A percentile compares a stretch with the other conserved stretches of the same genome.
Conservation (phyloP, 495 filamentous ascomycete genomes). For the Penicillium manginii region DNA sequence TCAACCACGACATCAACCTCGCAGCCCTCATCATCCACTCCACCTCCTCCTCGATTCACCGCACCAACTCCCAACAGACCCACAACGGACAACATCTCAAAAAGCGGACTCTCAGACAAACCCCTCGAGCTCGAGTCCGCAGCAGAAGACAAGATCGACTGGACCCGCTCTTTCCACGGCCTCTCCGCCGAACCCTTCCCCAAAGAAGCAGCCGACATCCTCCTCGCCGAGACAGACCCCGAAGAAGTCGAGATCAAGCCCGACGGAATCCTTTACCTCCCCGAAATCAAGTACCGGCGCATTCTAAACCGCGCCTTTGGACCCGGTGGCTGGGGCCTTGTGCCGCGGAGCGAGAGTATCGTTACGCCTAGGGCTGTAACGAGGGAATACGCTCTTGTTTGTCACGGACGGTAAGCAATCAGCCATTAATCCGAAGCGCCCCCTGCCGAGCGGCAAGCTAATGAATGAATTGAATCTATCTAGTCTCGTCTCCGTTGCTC, state of each 20-base stretch:
- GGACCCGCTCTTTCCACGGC: slow-evolving; percentile 91
- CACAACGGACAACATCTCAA: slow-evolving; percentile 54
- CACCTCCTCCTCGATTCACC: slow-evolving; percentile 23
- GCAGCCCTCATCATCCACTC: slow-evolving; percentile 8
- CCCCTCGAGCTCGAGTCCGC: slow-evolving; percentile 49
- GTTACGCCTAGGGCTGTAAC: slow-evolving; percentile 88
- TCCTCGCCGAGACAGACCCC: slow-evolving; percentile 67
- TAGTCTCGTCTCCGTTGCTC: slow-evolving; percentile 87
- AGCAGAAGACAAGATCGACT: slow-evolving; percentile 70
- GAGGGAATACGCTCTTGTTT: slow-evolving; percentile 92
- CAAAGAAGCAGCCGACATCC: slow-evolving; percentile 70
- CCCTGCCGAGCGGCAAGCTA: background rate
- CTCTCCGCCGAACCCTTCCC: slow-evolving; percentile 76
- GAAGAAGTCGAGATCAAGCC: slow-evolving; percentile 95
- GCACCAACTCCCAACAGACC: slow-evolving; percentile 36
- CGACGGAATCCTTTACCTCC: slow-evolving; percentile 94
- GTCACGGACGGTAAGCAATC: slow-evolving; percentile 76
- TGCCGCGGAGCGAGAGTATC: slow-evolving; percentile 86
- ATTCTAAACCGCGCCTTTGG: slow-evolving; percentile 93
- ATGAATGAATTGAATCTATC: slow-evolving; percentile 3
- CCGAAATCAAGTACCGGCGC: slow-evolving; percentile 96
- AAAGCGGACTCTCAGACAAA: slow-evolving; percentile 55
- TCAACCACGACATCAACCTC: slow-evolving; percentile 22
- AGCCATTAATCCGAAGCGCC: background rate
- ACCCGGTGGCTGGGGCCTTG: slow-evolving; percentile 93